phyloP scores from a whole-genome alignment of 164 flowering plant species.

The Annona squamosa region DNA sequence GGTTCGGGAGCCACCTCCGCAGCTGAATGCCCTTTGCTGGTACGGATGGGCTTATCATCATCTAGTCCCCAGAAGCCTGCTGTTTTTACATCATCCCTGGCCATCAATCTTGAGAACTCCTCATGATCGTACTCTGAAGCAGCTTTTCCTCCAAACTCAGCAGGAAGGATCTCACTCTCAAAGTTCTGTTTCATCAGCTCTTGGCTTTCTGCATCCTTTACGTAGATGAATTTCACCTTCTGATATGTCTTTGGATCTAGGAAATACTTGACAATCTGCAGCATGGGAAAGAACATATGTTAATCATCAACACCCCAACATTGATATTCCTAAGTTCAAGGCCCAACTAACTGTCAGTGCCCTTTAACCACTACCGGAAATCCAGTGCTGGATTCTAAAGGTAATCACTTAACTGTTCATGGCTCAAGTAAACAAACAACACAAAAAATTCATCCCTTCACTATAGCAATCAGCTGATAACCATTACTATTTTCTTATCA shows the following conservation, averaged over 20 bases:
- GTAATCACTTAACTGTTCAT: too few relatives aligned
- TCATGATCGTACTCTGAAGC: slow-evolving; percentile 60
- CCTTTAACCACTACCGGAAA: too few relatives aligned
- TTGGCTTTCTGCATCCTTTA: slow-evolving; percentile 71
- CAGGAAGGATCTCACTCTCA: slow-evolving; percentile 77
- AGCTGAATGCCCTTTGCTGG: slow-evolving; percentile 23
- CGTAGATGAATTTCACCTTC: slow-evolving; percentile 91
- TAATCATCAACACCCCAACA: too few relatives aligned
- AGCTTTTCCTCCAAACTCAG: slow-evolving; percentile 71
- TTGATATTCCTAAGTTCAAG: too few relatives aligned
- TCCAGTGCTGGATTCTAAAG: too few relatives aligned
- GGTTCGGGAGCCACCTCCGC: slow-evolving; percentile 52
- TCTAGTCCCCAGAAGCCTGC: slow-evolving; percentile 58
- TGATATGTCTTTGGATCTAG: slow-evolving; percentile 75
- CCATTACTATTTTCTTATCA: too few relatives aligned
- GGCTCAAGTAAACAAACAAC: too few relatives aligned
- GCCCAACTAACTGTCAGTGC: too few relatives aligned
- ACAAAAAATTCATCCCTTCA: too few relatives aligned
- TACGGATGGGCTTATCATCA: slow-evolving; percentile 27
- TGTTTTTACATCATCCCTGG: slow-evolving; percentile 61
- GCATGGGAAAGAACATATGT: not conserved
- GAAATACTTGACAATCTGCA: slow-evolving; percentile 76
- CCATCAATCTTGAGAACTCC: slow-evolving; percentile 80
- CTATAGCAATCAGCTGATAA: too few relatives aligned
- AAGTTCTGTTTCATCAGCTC: slow-evolving; percentile 71